Conservation (phyloP, 2,329 filamentous ascomycete species). For the Pseudopithomyces maydicus region DNA sequence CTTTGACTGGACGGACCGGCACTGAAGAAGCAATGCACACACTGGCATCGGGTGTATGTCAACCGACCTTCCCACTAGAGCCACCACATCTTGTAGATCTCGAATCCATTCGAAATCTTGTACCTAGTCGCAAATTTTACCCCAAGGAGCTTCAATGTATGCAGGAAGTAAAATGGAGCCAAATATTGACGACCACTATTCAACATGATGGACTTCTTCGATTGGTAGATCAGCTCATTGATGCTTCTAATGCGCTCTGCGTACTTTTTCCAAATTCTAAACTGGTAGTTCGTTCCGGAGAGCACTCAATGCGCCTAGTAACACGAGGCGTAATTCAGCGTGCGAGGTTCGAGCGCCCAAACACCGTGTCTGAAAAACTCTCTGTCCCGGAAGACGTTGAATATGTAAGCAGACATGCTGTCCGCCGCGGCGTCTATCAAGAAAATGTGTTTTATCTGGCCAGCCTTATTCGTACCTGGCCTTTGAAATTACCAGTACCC, state of each 20-base stretch:
- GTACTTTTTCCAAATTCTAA: no score
- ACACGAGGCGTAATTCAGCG: no score
- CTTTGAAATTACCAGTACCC: neutral
- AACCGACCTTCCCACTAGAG: slow-evolving; percentile 27
- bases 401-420: neutral
- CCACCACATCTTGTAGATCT: no score
- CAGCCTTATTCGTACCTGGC: neutral
- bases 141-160: slow-evolving; percentile 22
- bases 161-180: no score
- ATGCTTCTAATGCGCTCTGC: no score
- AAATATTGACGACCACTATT: no score
- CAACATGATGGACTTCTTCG: no score
- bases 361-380: neutral
- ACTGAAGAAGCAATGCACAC: slow-evolving; percentile 63
- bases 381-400: neutral
- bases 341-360: neutral
- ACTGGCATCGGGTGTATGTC: slow-evolving; percentile 56
- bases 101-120: slow-evolving; percentile 7
- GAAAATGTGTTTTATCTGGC: neutral
- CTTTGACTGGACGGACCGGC: slow-evolving; percentile 63
- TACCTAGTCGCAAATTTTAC: slow-evolving; percentile 41
- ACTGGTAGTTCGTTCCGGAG: no score
- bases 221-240: no score
- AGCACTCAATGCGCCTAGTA: no score
- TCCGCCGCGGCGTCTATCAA: neutral